These are phyloP conservation scores for Anthracocystis panici-leucophaei DNA, from an alignment of 1,284 basidiomycete species.

Conservation along the genomic window DNA sequence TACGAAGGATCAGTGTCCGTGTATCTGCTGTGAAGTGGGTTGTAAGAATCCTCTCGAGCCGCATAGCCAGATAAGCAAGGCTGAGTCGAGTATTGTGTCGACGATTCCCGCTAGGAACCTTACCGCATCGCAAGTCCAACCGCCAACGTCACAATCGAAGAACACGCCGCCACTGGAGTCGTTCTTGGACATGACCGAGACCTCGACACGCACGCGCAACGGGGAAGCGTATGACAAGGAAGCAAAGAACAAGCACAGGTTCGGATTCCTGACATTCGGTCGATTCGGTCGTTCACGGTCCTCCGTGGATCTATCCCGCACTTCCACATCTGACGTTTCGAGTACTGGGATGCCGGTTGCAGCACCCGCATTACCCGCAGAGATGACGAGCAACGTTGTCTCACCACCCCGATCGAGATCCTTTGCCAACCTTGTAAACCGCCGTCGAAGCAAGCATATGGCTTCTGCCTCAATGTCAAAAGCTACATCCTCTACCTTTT, in stretches of 20 bases:
- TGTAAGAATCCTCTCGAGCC: constrained; percentile 17
- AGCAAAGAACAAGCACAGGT: constrained; percentile 3
- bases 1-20: constrained; percentile 22
- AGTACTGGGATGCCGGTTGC: not conserved
- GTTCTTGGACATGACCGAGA: constrained; percentile 25
- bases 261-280: constrained; percentile 14
- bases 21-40: constrained; percentile 38
- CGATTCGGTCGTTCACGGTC: constrained; percentile 13
- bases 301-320: not conserved
- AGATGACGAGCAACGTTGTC: not conserved
- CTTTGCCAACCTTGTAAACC: constrained; percentile 17
- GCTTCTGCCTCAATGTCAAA: not conserved
- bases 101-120: not conserved
- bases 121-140: not conserved
- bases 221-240: not conserved
- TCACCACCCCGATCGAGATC: constrained; percentile 12
- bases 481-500: not conserved
- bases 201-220: not conserved
- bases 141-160: not conserved
- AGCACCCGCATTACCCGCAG: constrained; percentile 4
- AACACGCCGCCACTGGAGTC: constrained; percentile 1
- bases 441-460: constrained; percentile 23
- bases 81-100: not conserved
- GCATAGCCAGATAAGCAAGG: not conserved
- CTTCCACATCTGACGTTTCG: not conserved